Base-by-base conservation (phyloP, 2,329 filamentous ascomycete species). In the Tolypocladium paradoxum region DNA sequence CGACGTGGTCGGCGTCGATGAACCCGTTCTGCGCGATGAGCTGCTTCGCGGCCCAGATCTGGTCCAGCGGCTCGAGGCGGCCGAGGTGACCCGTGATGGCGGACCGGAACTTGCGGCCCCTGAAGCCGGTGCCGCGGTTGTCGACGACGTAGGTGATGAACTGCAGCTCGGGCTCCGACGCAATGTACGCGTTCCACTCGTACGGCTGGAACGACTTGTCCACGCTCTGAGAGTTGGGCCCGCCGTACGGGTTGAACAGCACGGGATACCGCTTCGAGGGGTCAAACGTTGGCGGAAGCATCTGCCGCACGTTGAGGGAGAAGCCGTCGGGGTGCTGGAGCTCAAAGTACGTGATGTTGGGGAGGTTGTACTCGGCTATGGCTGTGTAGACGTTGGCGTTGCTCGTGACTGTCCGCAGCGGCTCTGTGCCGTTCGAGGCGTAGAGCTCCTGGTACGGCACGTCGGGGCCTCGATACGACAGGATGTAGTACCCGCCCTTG, bases 381-480 rank as follows among this genome's bases (percentile, higher is more conserved):
- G 69, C 75, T 27, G 73, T 65, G 60, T 78, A 75, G 2, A 85
- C 72, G 0, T 63, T 72, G n/a, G 76, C 74, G 64, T 87, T 87
- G 61, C 78, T 76, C 11, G 78, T 77, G 9, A 88, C 72, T 0
- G 76, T 80, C 6, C 79, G 76, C 9, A 87, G 65, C 0, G 82
- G 76, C 35, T 69, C 73, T 8, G 60, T 60, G 22, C 73, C 77
- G 22, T 83, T 78, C 55, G 76, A 64, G 0, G 77, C 70, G 67
- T 85, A 85, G 1, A 88, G 73, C 57, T 85, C 81, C 61, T 87
- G 83, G 66, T 85, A 87, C 0, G 84, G 84, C 0, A 88, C 79
- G 52, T 86, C 78, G 0, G 84, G 84, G 0, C 84, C 84, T 20
- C 70, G 67, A 63, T 88, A 88, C 50, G 71, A 76, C 3, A 87